These are phyloP conservation scores for Escallonia herrerae DNA, from an alignment of 129 eudicot species.

Conservation along the genomic window DNA sequence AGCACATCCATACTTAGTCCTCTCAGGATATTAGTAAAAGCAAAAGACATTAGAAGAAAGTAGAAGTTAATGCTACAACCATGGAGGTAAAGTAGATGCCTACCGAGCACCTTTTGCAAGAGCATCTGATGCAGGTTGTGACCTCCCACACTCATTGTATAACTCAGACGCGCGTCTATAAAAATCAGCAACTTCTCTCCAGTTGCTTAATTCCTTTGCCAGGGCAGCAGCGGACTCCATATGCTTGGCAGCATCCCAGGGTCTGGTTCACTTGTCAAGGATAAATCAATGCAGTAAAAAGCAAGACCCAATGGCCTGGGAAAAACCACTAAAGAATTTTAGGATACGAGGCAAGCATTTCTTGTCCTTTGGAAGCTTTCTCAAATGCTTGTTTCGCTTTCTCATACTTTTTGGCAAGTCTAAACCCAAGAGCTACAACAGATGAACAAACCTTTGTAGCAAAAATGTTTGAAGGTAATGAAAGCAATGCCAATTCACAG, in stretches of 20 bases:
- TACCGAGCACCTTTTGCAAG: constrained; percentile 99
- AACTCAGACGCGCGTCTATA: constrained; percentile 77
- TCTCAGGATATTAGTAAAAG: neutral
- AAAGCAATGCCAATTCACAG: neutral
- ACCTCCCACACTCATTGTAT: constrained; percentile 80
- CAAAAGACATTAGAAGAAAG: neutral
- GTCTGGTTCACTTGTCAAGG: constrained; percentile 53
- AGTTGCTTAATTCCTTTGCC: constrained; percentile 69
- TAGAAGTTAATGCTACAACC: constrained; percentile 1
- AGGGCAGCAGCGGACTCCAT: constrained; percentile 93
- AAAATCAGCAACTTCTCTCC: constrained; percentile 89
- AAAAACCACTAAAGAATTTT: constrained; percentile 1
- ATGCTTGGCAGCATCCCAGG: constrained; percentile 99
- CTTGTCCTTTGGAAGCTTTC: constrained; percentile 97
- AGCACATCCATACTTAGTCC: neutral
- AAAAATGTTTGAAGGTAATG: constrained; percentile 5
- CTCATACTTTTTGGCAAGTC: constrained; percentile 69
- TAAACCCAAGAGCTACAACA: constrained; percentile 51
- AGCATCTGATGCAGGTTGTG: constrained; percentile 97
- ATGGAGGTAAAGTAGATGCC: constrained; percentile 21
- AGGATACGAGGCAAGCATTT: constrained; percentile 94
- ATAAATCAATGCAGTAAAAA: constrained; percentile 7
- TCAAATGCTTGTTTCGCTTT: constrained; percentile 87
- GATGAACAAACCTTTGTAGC: constrained; percentile 14
- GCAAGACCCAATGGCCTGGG: constrained; percentile 7